A percentile compares a stretch with the other conserved stretches of the same genome.
These are phyloP conservation scores for Pichia insulana DNA, from an alignment of 805 yeast species.

Conservation along the genomic window DNA sequence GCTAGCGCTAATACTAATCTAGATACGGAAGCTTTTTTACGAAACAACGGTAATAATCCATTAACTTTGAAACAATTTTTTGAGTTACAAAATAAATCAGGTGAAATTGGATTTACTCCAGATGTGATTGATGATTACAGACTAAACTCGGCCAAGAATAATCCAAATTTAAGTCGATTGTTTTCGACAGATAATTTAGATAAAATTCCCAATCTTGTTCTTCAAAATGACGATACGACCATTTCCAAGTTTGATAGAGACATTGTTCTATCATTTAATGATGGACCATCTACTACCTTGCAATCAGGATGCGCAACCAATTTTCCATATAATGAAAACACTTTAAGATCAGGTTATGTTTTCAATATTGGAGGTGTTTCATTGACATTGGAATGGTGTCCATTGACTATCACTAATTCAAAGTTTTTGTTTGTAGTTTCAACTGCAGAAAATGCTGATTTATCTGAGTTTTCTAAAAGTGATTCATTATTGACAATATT, in stretches of 20 bases:
- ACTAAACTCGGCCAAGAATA: neutral
- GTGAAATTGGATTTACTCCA: neutral
- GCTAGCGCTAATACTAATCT: neutral
- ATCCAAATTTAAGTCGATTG: neutral
- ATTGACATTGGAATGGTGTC: constrained; percentile 20
- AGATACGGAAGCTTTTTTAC: constrained; percentile 1
- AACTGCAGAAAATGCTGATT: constrained; percentile 10
- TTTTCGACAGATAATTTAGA: constrained; percentile 2
- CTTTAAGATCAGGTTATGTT: constrained; percentile 19
- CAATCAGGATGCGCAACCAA: constrained; percentile 5
- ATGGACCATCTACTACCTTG: constrained; percentile 2
- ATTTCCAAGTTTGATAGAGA: constrained; percentile 8
- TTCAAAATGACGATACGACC: neutral
- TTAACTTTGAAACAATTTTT: neutral
- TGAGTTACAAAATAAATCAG: neutral
- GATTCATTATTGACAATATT: constrained; percentile 19
- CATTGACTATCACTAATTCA: constrained; percentile 12
- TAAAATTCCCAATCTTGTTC: neutral
- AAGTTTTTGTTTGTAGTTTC: constrained; percentile 24
- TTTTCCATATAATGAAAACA: constrained; percentile 15
- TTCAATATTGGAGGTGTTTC: constrained; percentile 28
- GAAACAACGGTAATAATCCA: neutral
- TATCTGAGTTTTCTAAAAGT: constrained; percentile 14
- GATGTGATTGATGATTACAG: neutral
- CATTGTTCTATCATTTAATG: constrained; percentile 16